Conservation (phyloP, 768 basidiomycete genomes). For the Serendipita sp. region DNA sequence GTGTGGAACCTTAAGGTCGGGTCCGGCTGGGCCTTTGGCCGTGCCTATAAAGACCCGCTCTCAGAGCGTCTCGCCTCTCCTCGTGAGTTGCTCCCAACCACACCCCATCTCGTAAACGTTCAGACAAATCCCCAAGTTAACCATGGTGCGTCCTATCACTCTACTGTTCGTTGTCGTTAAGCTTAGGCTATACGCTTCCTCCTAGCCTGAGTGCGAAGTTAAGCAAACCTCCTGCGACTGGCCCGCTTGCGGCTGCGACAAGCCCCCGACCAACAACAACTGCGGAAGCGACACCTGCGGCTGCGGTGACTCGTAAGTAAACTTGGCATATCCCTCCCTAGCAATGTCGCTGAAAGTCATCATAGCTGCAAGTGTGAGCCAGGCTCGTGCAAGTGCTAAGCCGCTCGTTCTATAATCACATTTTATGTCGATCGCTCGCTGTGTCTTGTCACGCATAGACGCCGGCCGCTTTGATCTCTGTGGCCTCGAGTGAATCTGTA, state of each 20-base stretch:
- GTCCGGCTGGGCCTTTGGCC: too few relatives aligned
- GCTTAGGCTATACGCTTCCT: not conserved
- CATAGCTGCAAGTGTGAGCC: not conserved
- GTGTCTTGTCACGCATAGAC: not conserved
- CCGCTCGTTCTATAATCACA: not conserved
- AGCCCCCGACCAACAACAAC: slow-evolving; percentile 26
- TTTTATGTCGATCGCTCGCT: not conserved
- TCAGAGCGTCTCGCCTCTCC: not conserved
- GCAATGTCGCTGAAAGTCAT: too few relatives aligned
- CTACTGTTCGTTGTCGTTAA: not conserved
- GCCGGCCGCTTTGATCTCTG: not conserved
- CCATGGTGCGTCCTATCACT: not conserved
- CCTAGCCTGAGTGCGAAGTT: slow-evolving; percentile 1
- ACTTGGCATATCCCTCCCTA: not conserved
- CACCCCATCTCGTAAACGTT: not conserved
- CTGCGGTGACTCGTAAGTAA: not conserved
- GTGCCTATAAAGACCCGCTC: too few relatives aligned
- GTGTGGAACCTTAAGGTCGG: too few relatives aligned
- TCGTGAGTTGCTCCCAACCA: not conserved
- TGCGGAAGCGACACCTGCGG: not conserved
- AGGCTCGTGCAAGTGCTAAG: slow-evolving; percentile 1
- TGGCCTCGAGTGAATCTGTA: not conserved
- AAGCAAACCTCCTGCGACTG: slow-evolving; percentile 6
- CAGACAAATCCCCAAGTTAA: not conserved
- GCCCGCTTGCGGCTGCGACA: slow-evolving; percentile 43